A percentile compares a stretch with the other conserved stretches of the same genome.
Conservation (phyloP, 805 yeast species). For the Ogataea pignaliae region DNA sequence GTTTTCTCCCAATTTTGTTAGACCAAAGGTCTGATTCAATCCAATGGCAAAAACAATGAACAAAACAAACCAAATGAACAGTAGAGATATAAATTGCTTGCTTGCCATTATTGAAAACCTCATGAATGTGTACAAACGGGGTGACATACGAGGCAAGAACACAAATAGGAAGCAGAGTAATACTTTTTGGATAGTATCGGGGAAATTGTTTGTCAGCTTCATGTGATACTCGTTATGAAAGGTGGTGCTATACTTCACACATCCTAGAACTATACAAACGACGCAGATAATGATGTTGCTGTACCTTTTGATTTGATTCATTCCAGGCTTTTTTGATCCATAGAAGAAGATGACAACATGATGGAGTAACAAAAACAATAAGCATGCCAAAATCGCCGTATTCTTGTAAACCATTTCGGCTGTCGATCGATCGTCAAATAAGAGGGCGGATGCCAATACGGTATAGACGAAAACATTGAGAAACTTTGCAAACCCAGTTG, state of each 20-base stretch:
- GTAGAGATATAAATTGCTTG: conserved; percentile 63
- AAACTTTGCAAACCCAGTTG: conserved; percentile 36
- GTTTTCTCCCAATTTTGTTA: conserved; percentile 70
- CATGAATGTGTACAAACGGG: conserved; percentile 61
- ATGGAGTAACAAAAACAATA: conserved; percentile 43
- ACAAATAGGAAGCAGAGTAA: conserved; percentile 50
- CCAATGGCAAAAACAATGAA: conserved; percentile 83
- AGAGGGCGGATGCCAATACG: conserved; percentile 52
- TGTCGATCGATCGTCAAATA: conserved; percentile 46
- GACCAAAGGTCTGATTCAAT: conserved; percentile 79
- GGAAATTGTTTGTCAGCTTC: conserved; percentile 15
- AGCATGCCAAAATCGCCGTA: conserved; percentile 40
- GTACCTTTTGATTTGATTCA: conserved; percentile 56
- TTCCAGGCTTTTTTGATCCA: conserved; percentile 40
- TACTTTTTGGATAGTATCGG: conserved; percentile 49
- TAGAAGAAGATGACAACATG: conserved; percentile 42
- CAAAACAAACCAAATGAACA: conserved; percentile 74
- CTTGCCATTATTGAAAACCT: conserved; percentile 72
- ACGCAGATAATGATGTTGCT: conserved; percentile 43
- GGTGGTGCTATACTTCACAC: conserved; percentile 36
- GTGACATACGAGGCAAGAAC: conserved; percentile 42
- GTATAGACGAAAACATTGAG: conserved; percentile 44
- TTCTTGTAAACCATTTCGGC: conserved; percentile 33
- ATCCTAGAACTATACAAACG: conserved; percentile 48
- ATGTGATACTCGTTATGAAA: not conserved